Evolutionary conservation across 768 basidiomycete species (phyloP), one percentile per base, ranked within the genome.

Genomic region (Lactarius sp.): DNA sequence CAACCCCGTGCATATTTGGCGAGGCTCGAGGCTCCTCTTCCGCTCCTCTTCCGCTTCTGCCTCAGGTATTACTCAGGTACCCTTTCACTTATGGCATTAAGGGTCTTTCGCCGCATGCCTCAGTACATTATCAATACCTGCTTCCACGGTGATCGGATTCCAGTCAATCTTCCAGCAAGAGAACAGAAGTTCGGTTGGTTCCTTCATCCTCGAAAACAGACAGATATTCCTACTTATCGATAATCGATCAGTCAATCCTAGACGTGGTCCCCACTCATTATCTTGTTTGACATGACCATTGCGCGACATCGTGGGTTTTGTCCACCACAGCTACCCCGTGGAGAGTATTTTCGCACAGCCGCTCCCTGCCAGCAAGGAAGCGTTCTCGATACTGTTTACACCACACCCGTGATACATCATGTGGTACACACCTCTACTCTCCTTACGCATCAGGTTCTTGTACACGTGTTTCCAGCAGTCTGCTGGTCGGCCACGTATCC

Each of bases 61-160:
- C 46, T 61, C 53, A 46, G 44, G 18, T 13, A 60, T 22, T 36
- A 22, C 46, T 61, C 53, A 53, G 52, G 22, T n/a, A 50, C 36
- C 44, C 60, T 18, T 36, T 61, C 52, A 54, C 59, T 34, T 53
- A 50, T 10, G 59, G 60, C 22, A 27, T 18, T 60, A 51, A 37
- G 36, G 6, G 36, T 12, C 36, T 12, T 37, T 22, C 9, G 52
- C 52, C 6, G 52, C 58, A 37, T 39, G 16, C 52, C 46, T 10
- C 46, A 37, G 42, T 51, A 52, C 42, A 3, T 44, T 44, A 56
- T 57, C 44, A 10, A 34, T 8, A 22, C 42, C 16, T 34, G 8
- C 8, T 36, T 27, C 9, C 9, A 5, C 34, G 42, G 49, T 18
- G 34, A 52, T 20, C 34, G 14, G 34, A 16, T 22, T 56, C 56